Evolutionary conservation across 1,284 basidiomycete genomes (phyloP), one percentile per base, ranked within the genome.

Genomic region (Leucoagaricus sp.): DNA sequence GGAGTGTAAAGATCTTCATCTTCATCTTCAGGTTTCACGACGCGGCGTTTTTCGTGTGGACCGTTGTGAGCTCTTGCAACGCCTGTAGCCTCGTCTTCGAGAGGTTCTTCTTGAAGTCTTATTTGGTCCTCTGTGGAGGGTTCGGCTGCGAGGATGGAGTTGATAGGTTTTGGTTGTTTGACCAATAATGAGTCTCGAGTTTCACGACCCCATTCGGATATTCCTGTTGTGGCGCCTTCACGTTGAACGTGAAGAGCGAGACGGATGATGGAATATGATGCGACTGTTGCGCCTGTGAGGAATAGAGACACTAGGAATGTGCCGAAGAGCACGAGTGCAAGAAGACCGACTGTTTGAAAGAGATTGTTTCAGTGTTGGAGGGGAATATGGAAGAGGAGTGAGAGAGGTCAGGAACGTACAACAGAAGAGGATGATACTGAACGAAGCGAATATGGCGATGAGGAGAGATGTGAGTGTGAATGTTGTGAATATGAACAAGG

Each of bases 181-280:
- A 5, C 9, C 44, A 46, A 46, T 17, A 54, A 29, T 2, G 53
- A 15, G 36, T 41, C 26, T 33, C 40, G 40, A 0, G 53, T 49
- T 44, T 55, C 53, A 23, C 29, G 38, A 5, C 46, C 15, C 53
- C 53, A 55, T 23, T 55, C 36, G n/a, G 46, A 55, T 25, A 26
- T 38, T 9, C 53, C 53, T 6, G 19, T 19, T 12, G 53, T 49
- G 17, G 53, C 25, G 8, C 53, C 53, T 40, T 49, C 46, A 12
- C 46, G 53, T 23, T 49, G 53, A 17, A 55, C 46, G 38, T 49
- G 46, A 1, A 48, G 46, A n/a, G 46, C 53, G 36, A 55, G 47
- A 6, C 53, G 53, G 36, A 55, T n/a, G 36, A 55, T 45, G 7
- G 40, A 13, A 23, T 55, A 55, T 2, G 53, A 55, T 3, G 53